A percentile compares a stretch with the other conserved stretches of the same genome.
phyloP scores from a whole-genome alignment of 306 rosid species.

The Mimosa pudica region DNA sequence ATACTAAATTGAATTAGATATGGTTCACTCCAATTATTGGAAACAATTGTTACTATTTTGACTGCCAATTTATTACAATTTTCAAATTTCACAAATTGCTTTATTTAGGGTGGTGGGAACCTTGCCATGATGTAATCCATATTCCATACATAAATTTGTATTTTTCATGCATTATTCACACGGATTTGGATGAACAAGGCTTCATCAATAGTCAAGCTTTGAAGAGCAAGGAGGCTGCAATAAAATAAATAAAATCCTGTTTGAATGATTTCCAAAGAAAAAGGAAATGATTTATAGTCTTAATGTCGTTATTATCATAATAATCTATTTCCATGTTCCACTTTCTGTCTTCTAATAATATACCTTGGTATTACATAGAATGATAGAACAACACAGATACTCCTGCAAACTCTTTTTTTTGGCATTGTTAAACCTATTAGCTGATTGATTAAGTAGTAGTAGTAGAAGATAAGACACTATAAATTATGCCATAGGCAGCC shows the following conservation, averaged over 20 bases:
- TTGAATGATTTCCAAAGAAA: too few relatives aligned
- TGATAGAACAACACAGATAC: background rate
- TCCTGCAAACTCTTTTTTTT: background rate
- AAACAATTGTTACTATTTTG: background rate
- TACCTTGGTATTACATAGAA: background rate
- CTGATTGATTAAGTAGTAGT: background rate
- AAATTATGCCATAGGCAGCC: slow-evolving; percentile 49
- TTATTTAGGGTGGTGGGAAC: background rate
- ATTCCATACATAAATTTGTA: background rate
- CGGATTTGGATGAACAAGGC: background rate
- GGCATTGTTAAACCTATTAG: background rate
- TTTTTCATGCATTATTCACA: background rate
- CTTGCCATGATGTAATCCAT: background rate
- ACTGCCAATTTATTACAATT: background rate
- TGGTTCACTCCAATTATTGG: background rate
- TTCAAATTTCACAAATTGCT: background rate
- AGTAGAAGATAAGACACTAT: background rate
- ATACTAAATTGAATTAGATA: background rate
- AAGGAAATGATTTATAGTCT: background rate
- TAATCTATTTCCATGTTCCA: background rate
- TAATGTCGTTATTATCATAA: background rate
- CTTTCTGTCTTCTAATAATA: slow-evolving; percentile 6
- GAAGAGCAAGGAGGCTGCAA: background rate
- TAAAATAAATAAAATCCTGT: background rate
- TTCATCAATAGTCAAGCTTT: background rate